Evolutionary conservation across 179 eudicot genomes (phyloP), one percentile per base, ranked within the genome.

Genomic region (Actinidia arguta): DNA sequence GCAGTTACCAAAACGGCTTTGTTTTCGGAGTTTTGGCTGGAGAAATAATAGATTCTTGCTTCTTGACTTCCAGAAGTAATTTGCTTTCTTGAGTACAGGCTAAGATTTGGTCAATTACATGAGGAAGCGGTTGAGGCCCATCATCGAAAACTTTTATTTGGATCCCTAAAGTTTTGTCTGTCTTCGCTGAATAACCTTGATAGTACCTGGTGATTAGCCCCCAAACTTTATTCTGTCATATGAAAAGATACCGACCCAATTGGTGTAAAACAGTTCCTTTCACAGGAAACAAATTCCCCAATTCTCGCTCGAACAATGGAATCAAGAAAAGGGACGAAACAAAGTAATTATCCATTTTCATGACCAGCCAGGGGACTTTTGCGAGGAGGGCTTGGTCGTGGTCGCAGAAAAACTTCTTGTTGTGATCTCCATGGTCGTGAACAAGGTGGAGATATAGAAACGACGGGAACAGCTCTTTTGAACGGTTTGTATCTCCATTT

Each of bases 201-300:
- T 96, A 90, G 83, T 89, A 96, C 83, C 98, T 85, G 50, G 91
- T 89, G 76, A 94, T 86, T 63, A 93, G 89, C 6, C 99, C 97
- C 99, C 99, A 96, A 14, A 94, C 96, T 58, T 92, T 86, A 87
- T 94, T 94, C 51, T 95, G 91, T 0, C 97, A 97, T 83, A 92
- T 94, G 81, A 94, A 91, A 25, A 96, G 93, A 82, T 96, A 94
- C 66, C 98, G 84, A 3, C 98, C 95, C 64, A 96, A 85, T 87
- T 87, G 88, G 83, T 96, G 98, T 81, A 96, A 94, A 80, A 94
- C 92, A 56, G 91, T 67, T 62, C 84, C 93, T 82, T 91, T 96
- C 51, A 90, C 91, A 0, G 98, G 98, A 73, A 96, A 96, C 25
- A 96, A 85, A 67, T 78, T 86, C 63, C 52, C 61, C 27, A 96